Base-by-base conservation (phyloP, 441 rosid species). In the Aquilaria agallochum region DNA sequence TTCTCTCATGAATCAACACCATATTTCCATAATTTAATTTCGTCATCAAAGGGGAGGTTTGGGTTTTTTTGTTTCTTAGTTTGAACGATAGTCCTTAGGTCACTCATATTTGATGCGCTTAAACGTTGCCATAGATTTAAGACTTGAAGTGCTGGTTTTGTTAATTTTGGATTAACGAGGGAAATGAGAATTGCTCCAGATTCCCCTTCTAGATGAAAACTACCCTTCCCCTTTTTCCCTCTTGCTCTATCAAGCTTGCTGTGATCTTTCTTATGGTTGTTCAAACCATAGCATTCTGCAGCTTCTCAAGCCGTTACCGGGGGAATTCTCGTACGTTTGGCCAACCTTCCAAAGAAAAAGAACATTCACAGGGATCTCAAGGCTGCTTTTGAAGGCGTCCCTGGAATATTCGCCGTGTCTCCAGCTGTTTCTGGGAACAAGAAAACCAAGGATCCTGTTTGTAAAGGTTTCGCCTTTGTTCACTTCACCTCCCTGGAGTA, bases 281-380 rank as follows among this genome's bases (percentile, higher is more conserved):
- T 20, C 27, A 20, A 20, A 5, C 34, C 44, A 55, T 55, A n/a
- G 44, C 42, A 55, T 58, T 49, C 64, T 65, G 74, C 83, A 83
- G 87, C 49, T 55, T 11, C 57, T 56, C 82, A 76, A 70, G 83
- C 56, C 33, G 62, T 71, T 67, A 73, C 78, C 32, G 74, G 66
- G 63, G 83, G 90, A 52, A 56, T 79, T 45, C 82, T 83, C 59
- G 95, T 90, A 40, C 81, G 76, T 51, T 68, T 90, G 52, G 30
- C 57, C 11, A 83, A 88, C 77, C 89, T 93, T 62, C 98, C 98
- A 1, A 93, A 81, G 96, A 93, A 93, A 76, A 93, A 80, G 89
- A 93, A 90, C 53, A 68, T 93, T 65, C 86, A 82, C 34, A 82
- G 96, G 70, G 97, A 93, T 85, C 80, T 93, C 58, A 75, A 80